Base-by-base conservation (phyloP, 2,329 filamentous ascomycete species). In the Penicillium sp. region DNA sequence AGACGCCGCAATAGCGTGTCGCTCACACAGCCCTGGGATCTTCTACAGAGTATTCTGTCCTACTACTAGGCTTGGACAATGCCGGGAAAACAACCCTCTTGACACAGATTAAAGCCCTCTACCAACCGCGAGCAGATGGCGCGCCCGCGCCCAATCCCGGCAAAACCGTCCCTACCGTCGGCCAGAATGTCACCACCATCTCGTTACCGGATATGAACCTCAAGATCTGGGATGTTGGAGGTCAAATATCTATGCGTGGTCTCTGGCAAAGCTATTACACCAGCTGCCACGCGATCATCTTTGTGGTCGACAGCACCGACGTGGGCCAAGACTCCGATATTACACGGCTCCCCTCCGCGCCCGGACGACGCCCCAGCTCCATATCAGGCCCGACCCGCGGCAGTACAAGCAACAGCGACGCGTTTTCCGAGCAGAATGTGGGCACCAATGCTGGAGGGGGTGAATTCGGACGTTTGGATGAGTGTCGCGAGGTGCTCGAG, bases 81-180 rank as follows among this genome's bases (percentile, higher is more conserved):
- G 95, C 95, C 59, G 95, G 95, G 76, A 98, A 98, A 82, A 98
- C 95, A 41, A 98, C 95, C 26, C 93, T 98, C 72, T 92, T 97
- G 77, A 91, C 96, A 73, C 93, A 97, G 76, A 91, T 98, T 76
- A 97, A 96, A 79, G 86, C 91, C 53, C 84, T 96, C 71, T 96
- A 91, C 82, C 74, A 76, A 48, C 74, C 75, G 21, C 72, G 72
- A 52, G 57, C 73, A 22, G 74, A 76, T 47, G 73, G 73, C 53
- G 65, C 76, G 65, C 61, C 74, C 80, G 52, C 73, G 24, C 70
- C 84, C 79, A 74, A 90, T 80, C 70, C 93, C 60, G 80, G 86
- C 65, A 93, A 95, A 73, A 97, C 93, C 45, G 93, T 98, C 8
- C 95, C 95, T 27, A 99, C 95, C 21, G 93, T 98, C 67, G 95